Conservation (phyloP, 495 filamentous ascomycete species). For the Pseudotulostoma volvatum region DNA sequence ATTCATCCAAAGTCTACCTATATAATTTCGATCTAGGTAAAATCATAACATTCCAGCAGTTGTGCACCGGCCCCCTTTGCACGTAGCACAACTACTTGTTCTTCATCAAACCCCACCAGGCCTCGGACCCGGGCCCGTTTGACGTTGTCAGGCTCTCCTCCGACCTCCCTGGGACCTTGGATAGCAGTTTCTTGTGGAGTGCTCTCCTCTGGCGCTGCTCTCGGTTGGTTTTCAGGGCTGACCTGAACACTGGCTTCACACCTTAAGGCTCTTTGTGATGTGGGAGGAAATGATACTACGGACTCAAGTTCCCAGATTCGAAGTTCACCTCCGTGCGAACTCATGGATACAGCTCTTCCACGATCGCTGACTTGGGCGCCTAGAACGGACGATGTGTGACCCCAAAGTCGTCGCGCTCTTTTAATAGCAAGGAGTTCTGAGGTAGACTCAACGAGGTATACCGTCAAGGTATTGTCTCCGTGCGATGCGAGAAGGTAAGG, state of each 20-base stretch:
- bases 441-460: constrained; percentile 71
- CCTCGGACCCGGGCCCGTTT: constrained; percentile 22
- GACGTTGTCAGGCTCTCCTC: background rate
- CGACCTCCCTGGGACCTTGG: background rate
- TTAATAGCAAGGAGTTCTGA: constrained; percentile 49
- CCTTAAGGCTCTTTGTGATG: constrained; percentile 15
- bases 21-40: no score
- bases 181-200: background rate
- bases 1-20: no score
- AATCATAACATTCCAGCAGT: constrained; percentile 79
- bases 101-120: constrained; percentile 86
- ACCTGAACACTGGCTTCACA: constrained; percentile 41
- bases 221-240: constrained; percentile 18
- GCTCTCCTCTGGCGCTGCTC: constrained; percentile 1
- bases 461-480: constrained; percentile 79
- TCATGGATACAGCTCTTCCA: constrained; percentile 84
- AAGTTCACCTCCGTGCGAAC: constrained; percentile 65
- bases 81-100: constrained; percentile 74
- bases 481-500: constrained; percentile 83
- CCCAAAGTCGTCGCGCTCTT: constrained; percentile 67
- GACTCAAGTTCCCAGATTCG: constrained; percentile 90
- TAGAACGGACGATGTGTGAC: constrained; percentile 83
- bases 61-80: constrained; percentile 51
- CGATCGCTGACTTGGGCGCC: constrained; percentile 71
- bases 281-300: constrained; percentile 33